Evolutionary conservation across 2,329 filamentous ascomycete genomes (phyloP).

Genomic region (Botrytis elliptica): DNA sequence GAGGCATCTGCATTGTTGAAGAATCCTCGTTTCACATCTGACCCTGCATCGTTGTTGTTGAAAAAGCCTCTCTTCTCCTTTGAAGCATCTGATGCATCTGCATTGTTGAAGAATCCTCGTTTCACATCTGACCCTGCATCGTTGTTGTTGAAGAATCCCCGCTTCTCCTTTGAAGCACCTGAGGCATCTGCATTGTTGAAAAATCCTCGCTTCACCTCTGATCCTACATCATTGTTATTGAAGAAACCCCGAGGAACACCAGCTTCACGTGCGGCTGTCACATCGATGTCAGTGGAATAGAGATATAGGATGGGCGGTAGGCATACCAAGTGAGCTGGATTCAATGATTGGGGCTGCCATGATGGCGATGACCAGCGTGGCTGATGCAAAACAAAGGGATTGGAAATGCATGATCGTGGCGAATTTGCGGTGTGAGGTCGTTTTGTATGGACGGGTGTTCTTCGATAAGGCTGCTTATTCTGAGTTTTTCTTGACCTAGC

Average conservation of each 20-base stretch:
- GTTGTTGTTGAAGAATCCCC: background rate
- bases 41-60: background rate
- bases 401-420: background rate
- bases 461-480: background rate
- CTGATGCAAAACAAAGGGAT: background rate
- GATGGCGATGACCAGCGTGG: background rate
- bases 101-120: background rate
- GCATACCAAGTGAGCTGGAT: background rate
- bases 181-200: background rate
- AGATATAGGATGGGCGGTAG: background rate
- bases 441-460: background rate
- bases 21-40: background rate
- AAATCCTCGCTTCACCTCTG: background rate
- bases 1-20: background rate
- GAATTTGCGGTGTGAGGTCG: background rate
- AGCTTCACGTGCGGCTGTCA: background rate
- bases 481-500: background rate
- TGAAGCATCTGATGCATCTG: background rate
- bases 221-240: background rate
- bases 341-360: background rate
- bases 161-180: background rate
- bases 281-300: background rate
- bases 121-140: background rate
- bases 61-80: background rate
- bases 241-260: background rate